These are phyloP conservation scores for Oemleria cerasiformis DNA, from an alignment of 306 rosid genomes.

Conservation along the genomic window DNA sequence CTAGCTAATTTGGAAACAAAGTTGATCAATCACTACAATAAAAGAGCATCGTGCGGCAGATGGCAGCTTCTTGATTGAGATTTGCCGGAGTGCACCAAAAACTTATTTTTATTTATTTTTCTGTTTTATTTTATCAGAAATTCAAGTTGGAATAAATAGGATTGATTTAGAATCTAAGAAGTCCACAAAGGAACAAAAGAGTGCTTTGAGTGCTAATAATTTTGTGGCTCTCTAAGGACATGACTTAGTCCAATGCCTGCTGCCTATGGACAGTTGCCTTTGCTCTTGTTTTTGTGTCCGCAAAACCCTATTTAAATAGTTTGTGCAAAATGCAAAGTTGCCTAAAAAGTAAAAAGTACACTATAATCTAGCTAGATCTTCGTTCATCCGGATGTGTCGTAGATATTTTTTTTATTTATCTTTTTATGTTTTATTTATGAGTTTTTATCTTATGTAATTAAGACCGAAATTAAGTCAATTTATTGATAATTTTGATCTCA, in stretches of 20 bases:
- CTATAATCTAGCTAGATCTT: too few species aligned
- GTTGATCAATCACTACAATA: background rate
- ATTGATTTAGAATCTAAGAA: background rate
- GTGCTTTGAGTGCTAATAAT: background rate
- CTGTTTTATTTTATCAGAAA: background rate
- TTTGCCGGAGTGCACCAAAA: background rate
- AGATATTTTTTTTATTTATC: too few species aligned
- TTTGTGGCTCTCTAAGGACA: background rate
- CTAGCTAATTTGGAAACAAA: background rate
- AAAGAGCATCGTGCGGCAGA: slow-evolving; percentile 1
- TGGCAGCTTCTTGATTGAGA: background rate
- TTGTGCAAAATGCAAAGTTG: too few species aligned
- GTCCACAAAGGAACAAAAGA: background rate
- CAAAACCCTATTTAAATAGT: too few species aligned
- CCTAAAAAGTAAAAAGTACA: too few species aligned
- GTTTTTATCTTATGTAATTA: too few species aligned
- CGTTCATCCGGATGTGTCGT: too few species aligned
- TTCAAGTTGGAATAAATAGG: background rate
- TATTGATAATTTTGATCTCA: too few species aligned
- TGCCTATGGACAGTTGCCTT: background rate
- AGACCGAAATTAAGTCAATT: too few species aligned
- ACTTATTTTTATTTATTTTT: background rate
- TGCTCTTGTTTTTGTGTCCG: too few species aligned
- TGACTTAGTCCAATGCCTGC: background rate
- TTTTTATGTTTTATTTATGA: too few species aligned